Percentiles rank a stretch among this genome's conserved stretches.
Evolutionary conservation across 2,329 filamentous ascomycete species (phyloP).

Genomic region (Ilyonectria sp.): DNA sequence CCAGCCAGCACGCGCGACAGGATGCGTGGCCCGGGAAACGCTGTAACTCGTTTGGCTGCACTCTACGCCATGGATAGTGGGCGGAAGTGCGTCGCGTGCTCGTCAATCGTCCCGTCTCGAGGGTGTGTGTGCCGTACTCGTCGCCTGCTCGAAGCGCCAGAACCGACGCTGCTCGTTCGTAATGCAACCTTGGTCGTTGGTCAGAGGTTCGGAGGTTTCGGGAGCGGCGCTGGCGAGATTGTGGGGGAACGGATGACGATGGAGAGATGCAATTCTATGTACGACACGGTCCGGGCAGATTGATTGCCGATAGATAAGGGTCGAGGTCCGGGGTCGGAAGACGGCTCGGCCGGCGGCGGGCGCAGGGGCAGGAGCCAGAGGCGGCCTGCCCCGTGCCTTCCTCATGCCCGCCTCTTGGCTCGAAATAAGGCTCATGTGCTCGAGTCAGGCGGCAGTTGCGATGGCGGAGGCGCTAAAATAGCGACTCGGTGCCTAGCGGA

Average conservation of each 20-base stretch:
- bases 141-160: background rate
- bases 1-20: background rate
- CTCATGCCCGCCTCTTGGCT: background rate
- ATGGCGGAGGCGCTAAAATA: slow-evolving; percentile 16
- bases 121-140: background rate
- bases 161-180: background rate
- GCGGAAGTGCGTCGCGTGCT: background rate
- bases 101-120: background rate
- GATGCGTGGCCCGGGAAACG: background rate
- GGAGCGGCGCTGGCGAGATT: background rate
- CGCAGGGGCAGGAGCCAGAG: background rate
- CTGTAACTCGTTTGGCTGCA: background rate
- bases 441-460: slow-evolving; percentile 39
- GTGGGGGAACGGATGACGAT: slow-evolving; percentile 27
- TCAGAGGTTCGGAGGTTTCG: background rate
- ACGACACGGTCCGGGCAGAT: slow-evolving; percentile 16
- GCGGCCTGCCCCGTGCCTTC: background rate
- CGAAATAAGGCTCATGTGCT: slow-evolving; percentile 32
- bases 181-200: background rate
- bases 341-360: background rate
- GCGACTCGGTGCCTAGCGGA: background rate
- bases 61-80: background rate
- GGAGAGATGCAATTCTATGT: slow-evolving; percentile 26
- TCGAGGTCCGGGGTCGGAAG: slow-evolving; percentile 32
- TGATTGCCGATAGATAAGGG: slow-evolving; percentile 35